These are phyloP conservation scores for Fusarium keratoplasticum DNA, from an alignment of 2,329 filamentous ascomycete species.

Conservation along the genomic window DNA sequence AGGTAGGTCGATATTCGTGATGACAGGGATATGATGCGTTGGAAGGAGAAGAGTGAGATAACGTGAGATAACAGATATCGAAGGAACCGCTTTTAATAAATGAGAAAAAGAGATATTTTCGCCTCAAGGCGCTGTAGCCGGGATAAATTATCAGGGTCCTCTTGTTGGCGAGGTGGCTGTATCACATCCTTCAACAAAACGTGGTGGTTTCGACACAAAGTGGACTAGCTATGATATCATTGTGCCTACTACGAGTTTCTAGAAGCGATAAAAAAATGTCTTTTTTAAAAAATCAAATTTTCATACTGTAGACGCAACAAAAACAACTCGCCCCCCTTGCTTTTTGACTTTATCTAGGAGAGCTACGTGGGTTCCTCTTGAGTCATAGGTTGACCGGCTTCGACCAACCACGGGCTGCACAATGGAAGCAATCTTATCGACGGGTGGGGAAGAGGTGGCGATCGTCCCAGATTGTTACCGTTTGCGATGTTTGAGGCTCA, in stretches of 20 bases:
- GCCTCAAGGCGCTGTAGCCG: not conserved
- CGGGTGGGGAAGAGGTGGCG: constrained; percentile 31
- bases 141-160: not conserved
- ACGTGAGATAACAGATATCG: not conserved
- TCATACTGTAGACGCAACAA: constrained; percentile 3
- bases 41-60: not conserved
- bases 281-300: not conserved
- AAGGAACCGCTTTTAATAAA: not conserved
- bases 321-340: constrained; percentile 1
- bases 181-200: not conserved
- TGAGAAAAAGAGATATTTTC: not conserved
- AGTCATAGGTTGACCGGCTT: constrained; percentile 20
- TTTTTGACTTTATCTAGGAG: constrained; percentile 9
- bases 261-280: not conserved
- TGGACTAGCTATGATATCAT: not conserved
- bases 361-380: constrained; percentile 33
- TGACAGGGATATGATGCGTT: not conserved
- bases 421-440: constrained; percentile 32
- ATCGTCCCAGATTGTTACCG: constrained; percentile 13
- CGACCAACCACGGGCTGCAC: constrained; percentile 21
- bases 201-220: not conserved
- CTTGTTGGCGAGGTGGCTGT: not conserved
- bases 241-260: not conserved
- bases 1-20: not conserved
- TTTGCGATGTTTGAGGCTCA: not conserved